Conservation (phyloP, 2,329 filamentous ascomycete species). For the Scedosporium minutisporum region DNA sequence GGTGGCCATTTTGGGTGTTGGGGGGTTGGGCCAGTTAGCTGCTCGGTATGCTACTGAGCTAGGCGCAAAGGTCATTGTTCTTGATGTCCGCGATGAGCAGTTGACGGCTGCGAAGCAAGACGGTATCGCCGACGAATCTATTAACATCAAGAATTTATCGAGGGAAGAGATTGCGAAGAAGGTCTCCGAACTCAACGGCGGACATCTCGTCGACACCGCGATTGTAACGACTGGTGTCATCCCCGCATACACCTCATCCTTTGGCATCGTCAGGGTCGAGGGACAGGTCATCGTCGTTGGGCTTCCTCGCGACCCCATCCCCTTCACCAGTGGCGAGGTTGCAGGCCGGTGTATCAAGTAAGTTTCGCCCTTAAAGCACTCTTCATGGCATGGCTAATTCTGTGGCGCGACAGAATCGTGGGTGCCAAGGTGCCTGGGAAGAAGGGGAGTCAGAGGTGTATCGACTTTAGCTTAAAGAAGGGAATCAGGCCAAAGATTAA, state of each 20-base stretch:
- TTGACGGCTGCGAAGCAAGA: neutral
- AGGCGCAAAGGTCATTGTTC: conserved; percentile 29
- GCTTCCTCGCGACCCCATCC: neutral
- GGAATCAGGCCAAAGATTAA: conserved; percentile 1
- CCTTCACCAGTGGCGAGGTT: neutral
- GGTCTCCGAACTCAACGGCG: conserved; percentile 54
- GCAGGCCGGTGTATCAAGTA: neutral
- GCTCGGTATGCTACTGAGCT: conserved; percentile 60
- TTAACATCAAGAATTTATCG: conserved; percentile 4
- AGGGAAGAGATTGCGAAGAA: conserved; percentile 78
- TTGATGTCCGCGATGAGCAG: conserved; percentile 8
- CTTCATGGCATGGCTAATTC: neutral
- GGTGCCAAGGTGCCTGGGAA: conserved; percentile 3
- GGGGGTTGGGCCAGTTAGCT: conserved; percentile 29
- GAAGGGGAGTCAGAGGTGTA: neutral
- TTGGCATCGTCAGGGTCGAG: neutral
- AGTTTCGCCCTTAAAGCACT: neutral
- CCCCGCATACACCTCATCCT: neutral
- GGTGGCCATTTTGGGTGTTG: conserved; percentile 45
- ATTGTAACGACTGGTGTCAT: conserved; percentile 2
- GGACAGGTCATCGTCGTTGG: conserved; percentile 1
- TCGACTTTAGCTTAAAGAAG: conserved; percentile 1
- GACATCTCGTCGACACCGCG: neutral
- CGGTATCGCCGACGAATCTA: neutral
- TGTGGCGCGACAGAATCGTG: neutral